Percentiles rank a stretch among this genome's conserved stretches.
Conservation (phyloP, 1,284 basidiomycete species). For the Marasmius oreades region DNA sequence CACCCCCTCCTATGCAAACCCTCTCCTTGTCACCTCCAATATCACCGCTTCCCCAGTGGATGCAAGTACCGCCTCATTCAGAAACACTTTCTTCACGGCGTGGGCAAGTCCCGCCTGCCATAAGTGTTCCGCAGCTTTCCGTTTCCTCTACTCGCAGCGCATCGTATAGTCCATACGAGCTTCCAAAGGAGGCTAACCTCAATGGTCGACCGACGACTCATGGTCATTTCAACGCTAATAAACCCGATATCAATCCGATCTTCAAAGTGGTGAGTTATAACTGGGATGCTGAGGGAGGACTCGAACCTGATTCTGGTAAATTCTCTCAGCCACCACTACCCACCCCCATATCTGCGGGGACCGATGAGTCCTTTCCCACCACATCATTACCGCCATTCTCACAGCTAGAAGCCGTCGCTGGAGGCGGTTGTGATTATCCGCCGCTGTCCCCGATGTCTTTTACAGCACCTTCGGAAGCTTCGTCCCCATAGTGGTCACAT, state of each 20-base stretch:
- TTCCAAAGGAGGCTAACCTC: conserved; percentile 47
- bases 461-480: conserved; percentile 36
- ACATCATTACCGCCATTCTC: conserved; percentile 72
- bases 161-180: conserved; percentile 36
- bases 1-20: conserved; percentile 70
- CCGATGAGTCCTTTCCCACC: conserved; percentile 28
- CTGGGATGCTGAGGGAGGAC: conserved; percentile 27
- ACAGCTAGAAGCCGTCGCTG: conserved; percentile 77
- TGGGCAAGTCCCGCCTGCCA: conserved; percentile 37
- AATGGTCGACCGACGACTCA: conserved; percentile 43
- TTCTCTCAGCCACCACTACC: conserved; percentile 8
- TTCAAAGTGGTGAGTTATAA: conserved; percentile 81
- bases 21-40: conserved; percentile 66
- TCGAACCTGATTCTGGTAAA: conserved; percentile 19
- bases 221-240: conserved; percentile 34
- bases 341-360: conserved; percentile 1
- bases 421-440: conserved; percentile 55
- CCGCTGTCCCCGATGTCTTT: conserved; percentile 73
- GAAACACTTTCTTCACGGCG: conserved; percentile 32
- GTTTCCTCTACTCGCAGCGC: conserved; percentile 34
- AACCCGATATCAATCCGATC: conserved; percentile 81
- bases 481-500: not conserved
- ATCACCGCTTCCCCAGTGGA: conserved; percentile 54
- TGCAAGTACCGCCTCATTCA: conserved; percentile 44
- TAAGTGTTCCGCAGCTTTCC: conserved; percentile 34